phyloP scores from a whole-genome alignment of 208 protist genomes.

The Acanthamoeba castellanii region DNA sequence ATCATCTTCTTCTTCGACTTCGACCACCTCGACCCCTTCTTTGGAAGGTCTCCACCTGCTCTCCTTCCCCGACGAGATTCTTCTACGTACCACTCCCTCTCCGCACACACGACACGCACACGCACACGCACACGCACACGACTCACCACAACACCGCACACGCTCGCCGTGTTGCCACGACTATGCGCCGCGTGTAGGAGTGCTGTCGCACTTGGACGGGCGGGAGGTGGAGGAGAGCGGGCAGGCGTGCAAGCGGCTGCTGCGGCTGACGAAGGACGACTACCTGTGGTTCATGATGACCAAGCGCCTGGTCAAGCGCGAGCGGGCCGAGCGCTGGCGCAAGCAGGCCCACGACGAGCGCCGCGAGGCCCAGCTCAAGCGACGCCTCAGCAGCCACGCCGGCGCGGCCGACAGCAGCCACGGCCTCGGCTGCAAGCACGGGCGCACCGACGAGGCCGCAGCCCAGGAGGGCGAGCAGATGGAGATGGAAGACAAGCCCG shows the following conservation, averaged over 20 bases:
- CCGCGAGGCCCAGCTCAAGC: constrained; percentile 11
- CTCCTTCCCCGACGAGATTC: constrained; percentile 29
- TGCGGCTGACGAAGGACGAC: constrained; percentile 31
- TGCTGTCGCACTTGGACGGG: constrained; percentile 45
- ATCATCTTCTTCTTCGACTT: background rate
- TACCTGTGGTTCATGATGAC: constrained; percentile 58
- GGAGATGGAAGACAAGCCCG: constrained; percentile 26
- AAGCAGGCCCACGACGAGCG: background rate
- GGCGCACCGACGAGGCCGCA: background rate
- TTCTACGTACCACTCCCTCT: background rate
- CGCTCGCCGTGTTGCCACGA: background rate
- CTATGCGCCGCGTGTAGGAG: background rate
- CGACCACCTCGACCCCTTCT: background rate
- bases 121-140: background rate
- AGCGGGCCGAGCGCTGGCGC: constrained; percentile 19
- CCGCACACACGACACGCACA: background rate
- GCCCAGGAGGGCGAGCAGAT: background rate
- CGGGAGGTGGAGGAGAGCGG: background rate
- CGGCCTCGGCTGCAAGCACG: background rate
- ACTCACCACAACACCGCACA: background rate
- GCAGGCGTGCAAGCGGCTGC: constrained; percentile 12
- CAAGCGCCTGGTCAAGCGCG: constrained; percentile 43
- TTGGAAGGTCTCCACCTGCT: background rate
- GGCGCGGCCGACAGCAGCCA: background rate
- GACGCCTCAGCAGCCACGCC: background rate